Base-by-base conservation (phyloP, 805 yeast species). In the Saccharomycopsis oosterbeekiorum region DNA sequence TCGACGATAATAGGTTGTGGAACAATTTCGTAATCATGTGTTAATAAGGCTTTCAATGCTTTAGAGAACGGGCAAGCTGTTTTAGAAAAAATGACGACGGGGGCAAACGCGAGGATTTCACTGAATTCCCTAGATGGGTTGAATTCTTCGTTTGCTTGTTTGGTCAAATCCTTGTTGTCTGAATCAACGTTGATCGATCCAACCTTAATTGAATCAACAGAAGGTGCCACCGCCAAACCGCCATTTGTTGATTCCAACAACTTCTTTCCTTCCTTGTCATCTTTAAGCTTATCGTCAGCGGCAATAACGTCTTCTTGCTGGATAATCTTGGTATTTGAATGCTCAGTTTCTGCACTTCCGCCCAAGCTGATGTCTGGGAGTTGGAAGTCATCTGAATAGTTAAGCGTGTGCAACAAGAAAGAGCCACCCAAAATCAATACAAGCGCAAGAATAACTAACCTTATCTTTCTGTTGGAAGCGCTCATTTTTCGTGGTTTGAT, bases 1-100 rank as follows among this genome's bases (percentile, higher is more conserved):
- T 93, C 98, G 17, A 93, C 89, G 59, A 88, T 79, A 5, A 77
- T 69, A 2, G 90, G 92, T 39, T 77, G 74, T 4, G 98, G 99
- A 2, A 80, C 78, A 64, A 93, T 82, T 58, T 79, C 79, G 73
- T 89, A 91, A 66, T 83, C 81, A 21, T 79, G 81, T 19, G 73
- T 71, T 55, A 93, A 76, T 54, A 92, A 75, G 29, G 79, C 77
- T 75, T 92, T 94, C 68, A 92, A 79, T 60, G 76, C 78, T 68
- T 80, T 81, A 21, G 96, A 88, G 72, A 77, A 89, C 37, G 97
- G 97, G 74, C 97, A 88, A 68, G 76, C 69, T 4, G 75, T 73
- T 66, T 78, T 78, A 58, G 79, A 75, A 67, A 84, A 83, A 4
- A 88, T 74, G 17, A 84, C 80, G 69, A 88, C 81, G 17, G 96